Percentiles rank a stretch among this genome's conserved stretches.
These are phyloP conservation scores for Cystobasidiaceae sp. DNA, from an alignment of 1,284 basidiomycete species.

Conservation along the genomic window DNA sequence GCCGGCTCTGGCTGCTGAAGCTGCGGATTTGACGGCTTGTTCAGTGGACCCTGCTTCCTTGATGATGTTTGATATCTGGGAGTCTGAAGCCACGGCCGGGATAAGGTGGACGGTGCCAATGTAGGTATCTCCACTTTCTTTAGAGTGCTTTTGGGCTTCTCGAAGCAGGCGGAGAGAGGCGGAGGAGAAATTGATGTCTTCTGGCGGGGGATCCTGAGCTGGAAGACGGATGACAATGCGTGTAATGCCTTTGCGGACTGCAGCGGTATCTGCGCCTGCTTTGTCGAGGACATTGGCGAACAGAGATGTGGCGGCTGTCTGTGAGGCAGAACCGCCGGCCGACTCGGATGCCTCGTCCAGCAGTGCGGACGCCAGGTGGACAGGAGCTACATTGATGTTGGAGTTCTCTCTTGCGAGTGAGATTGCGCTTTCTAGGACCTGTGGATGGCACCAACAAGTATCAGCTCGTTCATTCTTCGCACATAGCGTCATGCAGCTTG, in stretches of 20 bases:
- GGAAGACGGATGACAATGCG: slow-evolving; percentile 54
- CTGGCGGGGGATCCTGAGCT: slow-evolving; percentile 75
- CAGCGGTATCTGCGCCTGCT: slow-evolving; percentile 40
- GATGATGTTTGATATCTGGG: slow-evolving; percentile 60
- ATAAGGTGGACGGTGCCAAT: slow-evolving; percentile 84
- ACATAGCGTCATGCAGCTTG: not conserved
- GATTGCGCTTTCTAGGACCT: slow-evolving; percentile 16
- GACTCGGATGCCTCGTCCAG: slow-evolving; percentile 57
- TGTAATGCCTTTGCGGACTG: slow-evolving; percentile 39
- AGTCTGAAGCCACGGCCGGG: slow-evolving; percentile 68
- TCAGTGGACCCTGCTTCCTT: slow-evolving; percentile 71
- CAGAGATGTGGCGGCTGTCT: slow-evolving; percentile 51
- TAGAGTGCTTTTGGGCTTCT: slow-evolving; percentile 73
- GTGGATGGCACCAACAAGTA: not conserved
- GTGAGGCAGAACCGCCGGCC: slow-evolving; percentile 57
- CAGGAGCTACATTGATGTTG: slow-evolving; percentile 51
- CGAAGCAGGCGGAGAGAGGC: slow-evolving; percentile 64
- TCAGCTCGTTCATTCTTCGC: not conserved
- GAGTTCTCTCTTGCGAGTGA: slow-evolving; percentile 28
- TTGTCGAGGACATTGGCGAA: slow-evolving; percentile 32
- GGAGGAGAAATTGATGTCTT: slow-evolving; percentile 64
- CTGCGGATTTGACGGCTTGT: slow-evolving; percentile 67
- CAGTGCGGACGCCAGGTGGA: slow-evolving; percentile 68
- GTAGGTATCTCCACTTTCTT: slow-evolving; percentile 79
- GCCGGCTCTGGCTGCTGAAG: slow-evolving; percentile 73